These are phyloP conservation scores for Pseudogymnoascus sp. DNA, from an alignment of 2,329 filamentous ascomycete species.

Conservation along the genomic window DNA sequence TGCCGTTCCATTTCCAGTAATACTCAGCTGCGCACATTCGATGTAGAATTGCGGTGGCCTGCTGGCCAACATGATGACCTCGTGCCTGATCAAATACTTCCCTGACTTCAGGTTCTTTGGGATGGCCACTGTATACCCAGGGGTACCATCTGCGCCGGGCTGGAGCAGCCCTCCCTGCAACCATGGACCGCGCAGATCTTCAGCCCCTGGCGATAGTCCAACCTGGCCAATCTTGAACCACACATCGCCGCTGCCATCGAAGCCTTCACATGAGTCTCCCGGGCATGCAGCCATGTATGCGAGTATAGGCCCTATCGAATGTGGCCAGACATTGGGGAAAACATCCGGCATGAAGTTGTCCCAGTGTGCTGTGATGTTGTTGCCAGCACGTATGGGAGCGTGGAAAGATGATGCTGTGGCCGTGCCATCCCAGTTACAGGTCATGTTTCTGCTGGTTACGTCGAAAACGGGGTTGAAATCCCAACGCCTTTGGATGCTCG, in stretches of 20 bases:
- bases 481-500: slow-evolving; percentile 1
- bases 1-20: not conserved
- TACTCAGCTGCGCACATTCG: slow-evolving; percentile 11
- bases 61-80: slow-evolving; percentile 12
- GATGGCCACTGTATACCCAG: slow-evolving; percentile 9
- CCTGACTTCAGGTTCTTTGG: slow-evolving; percentile 10
- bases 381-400: not conserved
- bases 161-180: slow-evolving; percentile 8
- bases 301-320: slow-evolving; percentile 12
- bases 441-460: slow-evolving; percentile 2
- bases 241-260: slow-evolving; percentile 10
- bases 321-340: not conserved
- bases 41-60: slow-evolving; percentile 11
- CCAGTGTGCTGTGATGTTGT: slow-evolving; percentile 1
- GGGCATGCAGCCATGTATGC: slow-evolving; percentile 15
- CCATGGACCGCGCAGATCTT: slow-evolving; percentile 11
- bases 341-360: not conserved
- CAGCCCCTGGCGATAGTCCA: slow-evolving; percentile 10
- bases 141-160: not conserved
- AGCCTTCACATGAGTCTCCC: slow-evolving; percentile 12
- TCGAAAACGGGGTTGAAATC: slow-evolving; percentile 5
- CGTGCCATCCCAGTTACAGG: not conserved
- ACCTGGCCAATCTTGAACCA: slow-evolving; percentile 15
- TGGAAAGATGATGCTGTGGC: not conserved
- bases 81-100: slow-evolving; percentile 14